Conservation (phyloP, 371 early-diverging fungal genomes). For the Basidiobolus meristosporus region DNA sequence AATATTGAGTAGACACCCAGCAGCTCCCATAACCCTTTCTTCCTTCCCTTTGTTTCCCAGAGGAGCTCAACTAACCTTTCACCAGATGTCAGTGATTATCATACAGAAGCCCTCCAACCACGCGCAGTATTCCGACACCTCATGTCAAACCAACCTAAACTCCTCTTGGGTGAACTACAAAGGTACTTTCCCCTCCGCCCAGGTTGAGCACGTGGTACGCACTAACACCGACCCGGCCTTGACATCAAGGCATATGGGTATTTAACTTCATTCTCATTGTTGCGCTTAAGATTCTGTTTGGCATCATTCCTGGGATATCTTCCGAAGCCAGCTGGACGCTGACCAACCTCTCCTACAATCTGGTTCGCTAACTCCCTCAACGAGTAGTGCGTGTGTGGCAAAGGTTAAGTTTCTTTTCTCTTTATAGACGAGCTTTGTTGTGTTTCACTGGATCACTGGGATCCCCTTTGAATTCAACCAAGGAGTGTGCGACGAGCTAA, state of each 20-base stretch:
- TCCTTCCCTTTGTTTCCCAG: too few relatives aligned
- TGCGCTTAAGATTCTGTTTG: conserved; percentile 59
- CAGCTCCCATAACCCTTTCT: too few relatives aligned
- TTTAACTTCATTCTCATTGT: conserved; percentile 64
- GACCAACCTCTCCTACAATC: conserved; percentile 78
- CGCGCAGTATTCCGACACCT: too few relatives aligned
- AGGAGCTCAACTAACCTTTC: too few relatives aligned
- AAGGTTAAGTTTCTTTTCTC: not conserved
- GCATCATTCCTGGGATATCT: conserved; percentile 74
- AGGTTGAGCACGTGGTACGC: not conserved
- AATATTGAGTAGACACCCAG: too few relatives aligned
- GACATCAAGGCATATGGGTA: conserved; percentile 66
- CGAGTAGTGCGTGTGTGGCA: not conserved
- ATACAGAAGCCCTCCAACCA: too few relatives aligned
- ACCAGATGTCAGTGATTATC: too few relatives aligned
- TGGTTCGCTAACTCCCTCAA: conserved; percentile 22
- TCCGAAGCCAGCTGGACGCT: conserved; percentile 89
- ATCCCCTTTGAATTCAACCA: conserved; percentile 88
- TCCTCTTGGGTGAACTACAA: conserved; percentile 5
- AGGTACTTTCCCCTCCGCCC: not conserved
- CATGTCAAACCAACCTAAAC: conserved; percentile 3
- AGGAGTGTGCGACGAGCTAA: conserved; percentile 84
- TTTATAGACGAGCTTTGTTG: conserved; percentile 70
- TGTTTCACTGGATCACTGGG: conserved; percentile 92
- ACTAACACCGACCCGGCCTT: not conserved